phyloP scores from a whole-genome alignment of 108 stramenopile species.

The Cyclotella baltica region DNA sequence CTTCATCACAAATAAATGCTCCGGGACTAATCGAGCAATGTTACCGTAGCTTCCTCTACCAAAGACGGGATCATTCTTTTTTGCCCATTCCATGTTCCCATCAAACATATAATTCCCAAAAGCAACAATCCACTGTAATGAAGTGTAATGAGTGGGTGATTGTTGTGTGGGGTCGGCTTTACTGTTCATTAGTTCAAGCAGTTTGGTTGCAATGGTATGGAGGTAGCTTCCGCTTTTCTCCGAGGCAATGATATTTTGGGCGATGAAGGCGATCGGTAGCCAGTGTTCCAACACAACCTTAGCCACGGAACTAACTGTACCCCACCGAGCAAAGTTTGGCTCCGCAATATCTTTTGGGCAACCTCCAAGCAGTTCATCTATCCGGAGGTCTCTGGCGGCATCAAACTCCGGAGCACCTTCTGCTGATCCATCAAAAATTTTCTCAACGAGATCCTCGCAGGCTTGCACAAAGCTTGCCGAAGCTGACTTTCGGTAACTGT shows the following conservation, averaged over 20 bases:
- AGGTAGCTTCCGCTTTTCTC: background rate
- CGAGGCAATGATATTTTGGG: background rate
- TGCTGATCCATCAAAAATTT: too few relatives aligned
- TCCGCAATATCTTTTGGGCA: background rate
- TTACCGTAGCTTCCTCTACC: background rate
- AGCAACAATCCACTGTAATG: slow-evolving; percentile 1
- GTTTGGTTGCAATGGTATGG: background rate
- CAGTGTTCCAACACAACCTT: background rate
- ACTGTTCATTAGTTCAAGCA: background rate
- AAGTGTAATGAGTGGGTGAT: background rate
- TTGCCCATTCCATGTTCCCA: slow-evolving; percentile 4
- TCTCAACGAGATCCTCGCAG: too few relatives aligned
- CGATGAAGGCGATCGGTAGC: background rate
- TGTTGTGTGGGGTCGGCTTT: background rate
- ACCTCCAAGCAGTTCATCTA: too few relatives aligned
- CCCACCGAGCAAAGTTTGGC: background rate
- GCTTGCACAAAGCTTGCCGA: too few relatives aligned
- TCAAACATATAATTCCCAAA: background rate
- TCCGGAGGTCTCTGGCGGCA: too few relatives aligned
- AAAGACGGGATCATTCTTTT: background rate
- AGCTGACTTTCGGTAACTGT: too few relatives aligned
- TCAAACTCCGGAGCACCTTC: too few relatives aligned
- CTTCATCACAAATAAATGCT: slow-evolving; percentile 1
- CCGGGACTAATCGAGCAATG: background rate
- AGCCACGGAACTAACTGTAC: background rate